phyloP scores from a whole-genome alignment of 192 early-diverging fungal genomes.

The Coemansia javaensis region DNA sequence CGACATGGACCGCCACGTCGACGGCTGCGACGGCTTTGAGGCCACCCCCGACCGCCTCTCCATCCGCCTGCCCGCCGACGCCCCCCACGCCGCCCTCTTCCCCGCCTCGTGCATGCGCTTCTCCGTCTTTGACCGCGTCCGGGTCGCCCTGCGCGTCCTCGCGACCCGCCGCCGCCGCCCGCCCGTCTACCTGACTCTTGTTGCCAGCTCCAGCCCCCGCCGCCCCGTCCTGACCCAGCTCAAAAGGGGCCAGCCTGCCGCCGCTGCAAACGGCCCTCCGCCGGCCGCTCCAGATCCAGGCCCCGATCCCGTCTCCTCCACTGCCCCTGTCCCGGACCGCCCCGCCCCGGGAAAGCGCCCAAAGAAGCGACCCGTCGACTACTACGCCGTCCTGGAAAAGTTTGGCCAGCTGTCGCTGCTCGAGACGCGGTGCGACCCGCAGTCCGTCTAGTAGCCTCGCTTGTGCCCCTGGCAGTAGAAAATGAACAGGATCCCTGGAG shows the following conservation, averaged over 20 bases:
- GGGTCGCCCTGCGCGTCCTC: slow-evolving; percentile 55
- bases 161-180: slow-evolving; percentile 59
- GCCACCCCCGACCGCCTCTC: slow-evolving; percentile 26
- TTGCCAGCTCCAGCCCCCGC: slow-evolving; percentile 52
- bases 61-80: slow-evolving; percentile 27
- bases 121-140: slow-evolving; percentile 61
- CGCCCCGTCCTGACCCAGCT: neutral
- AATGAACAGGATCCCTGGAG: no score
- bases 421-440: slow-evolving; percentile 22
- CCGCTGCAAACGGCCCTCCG: slow-evolving; percentile 22
- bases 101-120: no score
- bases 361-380: slow-evolving; percentile 9
- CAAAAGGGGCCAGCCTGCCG: slow-evolving; percentile 14
- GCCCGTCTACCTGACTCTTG: slow-evolving; percentile 60
- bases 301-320: no score
- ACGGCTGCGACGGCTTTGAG: slow-evolving; percentile 50
- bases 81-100: no score
- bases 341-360: neutral
- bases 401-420: slow-evolving; percentile 48
- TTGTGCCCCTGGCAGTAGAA: no score
- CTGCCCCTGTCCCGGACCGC: no score
- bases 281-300: slow-evolving; percentile 4
- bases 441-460: neutral
- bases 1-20: slow-evolving; percentile 47
- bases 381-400: slow-evolving; percentile 46